Base-by-base conservation (phyloP, 2,329 filamentous ascomycete species). In the Chaetomium sp. region DNA sequence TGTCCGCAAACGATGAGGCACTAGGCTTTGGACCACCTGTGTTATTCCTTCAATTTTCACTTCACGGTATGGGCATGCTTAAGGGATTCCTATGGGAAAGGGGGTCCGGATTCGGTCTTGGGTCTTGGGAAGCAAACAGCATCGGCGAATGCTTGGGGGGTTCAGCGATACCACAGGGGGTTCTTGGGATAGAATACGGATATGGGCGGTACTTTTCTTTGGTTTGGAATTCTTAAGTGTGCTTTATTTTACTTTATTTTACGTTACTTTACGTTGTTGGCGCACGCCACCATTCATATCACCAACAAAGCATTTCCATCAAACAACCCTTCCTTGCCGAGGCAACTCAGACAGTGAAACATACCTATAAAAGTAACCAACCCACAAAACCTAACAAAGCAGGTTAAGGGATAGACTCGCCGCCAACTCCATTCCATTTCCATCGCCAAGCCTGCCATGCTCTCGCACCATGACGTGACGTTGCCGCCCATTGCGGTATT, bases 71-170 rank as follows among this genome's bases (percentile, higher is more conserved):
- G 16, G 38, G 38, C 19, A 42, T n/a, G 38, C 16, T 42, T 42
- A 16, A 16, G 38, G 38, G 16, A 7, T 42, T 42, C 16, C 16
- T 16, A 42, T 6, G 38, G 38, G 38, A 16, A 16, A 2, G 38
- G 47, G 47, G 47, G 4, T 33, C 25, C 19, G 29, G 31, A 13
- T 55, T 55, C 23, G 29, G 31, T 10, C 21, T 55, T 42, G 38
- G 29, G 31, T 10, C 21, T 55, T 42, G 38, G 38, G 38, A 42
- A 42, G 38, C 38, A 42, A 42, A 55, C 53, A 23, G 53, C 53
- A 55, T 35, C 53, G 53, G 53, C 21, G 53, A 55, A 55, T 55
- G 53, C 53, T 55, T 55, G 53, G 38, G 53, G 31, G 27, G 6
- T 50, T 25, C 25, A 38, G 31, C n/a, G 53, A 55, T 55, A 55